Percentiles rank a stretch among this genome's conserved stretches.
Conservation (phyloP, 805 yeast genomes). For the Yamadazyma laniorum region DNA sequence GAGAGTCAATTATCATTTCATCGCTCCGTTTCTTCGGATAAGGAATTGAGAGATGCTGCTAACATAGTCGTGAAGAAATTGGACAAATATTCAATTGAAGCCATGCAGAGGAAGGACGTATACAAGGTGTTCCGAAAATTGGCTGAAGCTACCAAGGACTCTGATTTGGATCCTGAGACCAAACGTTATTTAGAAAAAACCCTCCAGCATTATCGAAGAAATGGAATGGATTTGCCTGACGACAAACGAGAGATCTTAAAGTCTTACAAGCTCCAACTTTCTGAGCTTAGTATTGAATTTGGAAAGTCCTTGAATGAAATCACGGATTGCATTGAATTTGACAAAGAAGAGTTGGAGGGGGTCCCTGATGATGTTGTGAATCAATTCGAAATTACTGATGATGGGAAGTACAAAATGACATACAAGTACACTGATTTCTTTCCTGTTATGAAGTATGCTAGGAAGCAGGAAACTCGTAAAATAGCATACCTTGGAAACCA, state of each 20-base stretch:
- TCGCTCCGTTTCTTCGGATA: slow-evolving; percentile 66
- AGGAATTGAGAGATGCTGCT: slow-evolving; percentile 70
- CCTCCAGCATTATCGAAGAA: slow-evolving; percentile 56
- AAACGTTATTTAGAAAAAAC: slow-evolving; percentile 56
- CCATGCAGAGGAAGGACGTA: slow-evolving; percentile 53
- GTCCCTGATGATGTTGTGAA: slow-evolving; percentile 64
- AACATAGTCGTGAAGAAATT: slow-evolving; percentile 58
- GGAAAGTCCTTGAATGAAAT: slow-evolving; percentile 71
- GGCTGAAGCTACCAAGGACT: slow-evolving; percentile 32
- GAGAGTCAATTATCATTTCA: slow-evolving; percentile 61
- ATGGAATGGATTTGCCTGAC: slow-evolving; percentile 63
- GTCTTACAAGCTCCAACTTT: slow-evolving; percentile 56
- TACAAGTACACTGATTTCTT: slow-evolving; percentile 78
- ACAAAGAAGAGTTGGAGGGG: slow-evolving; percentile 67
- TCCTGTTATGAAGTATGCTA: slow-evolving; percentile 76
- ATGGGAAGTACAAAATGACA: slow-evolving; percentile 55
- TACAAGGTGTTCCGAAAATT: slow-evolving; percentile 57
- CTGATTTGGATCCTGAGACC: slow-evolving; percentile 49
- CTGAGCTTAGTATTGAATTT: slow-evolving; percentile 56
- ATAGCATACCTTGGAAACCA: slow-evolving; percentile 65
- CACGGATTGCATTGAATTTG: slow-evolving; percentile 56
- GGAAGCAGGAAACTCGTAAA: slow-evolving; percentile 61
- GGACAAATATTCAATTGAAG: slow-evolving; percentile 59
- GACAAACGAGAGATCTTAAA: slow-evolving; percentile 57
- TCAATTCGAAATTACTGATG: slow-evolving; percentile 53